phyloP scores from a whole-genome alignment of 148 eudicot species.

The Fagopyrum homotropicum region DNA sequence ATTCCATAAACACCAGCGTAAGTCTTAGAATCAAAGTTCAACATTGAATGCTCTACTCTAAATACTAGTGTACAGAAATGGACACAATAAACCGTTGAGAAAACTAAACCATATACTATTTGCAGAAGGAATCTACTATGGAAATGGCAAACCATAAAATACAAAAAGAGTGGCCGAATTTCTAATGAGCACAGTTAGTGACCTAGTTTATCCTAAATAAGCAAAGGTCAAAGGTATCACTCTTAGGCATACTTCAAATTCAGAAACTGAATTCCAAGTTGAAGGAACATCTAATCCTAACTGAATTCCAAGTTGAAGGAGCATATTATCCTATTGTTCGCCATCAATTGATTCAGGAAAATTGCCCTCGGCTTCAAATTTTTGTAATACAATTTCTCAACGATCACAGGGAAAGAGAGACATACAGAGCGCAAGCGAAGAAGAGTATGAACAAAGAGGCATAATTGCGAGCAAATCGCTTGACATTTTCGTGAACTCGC shows the following conservation, averaged over 20 bases:
- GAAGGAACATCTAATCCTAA: neutral
- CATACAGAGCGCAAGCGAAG: constrained; percentile 77
- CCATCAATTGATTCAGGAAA: neutral
- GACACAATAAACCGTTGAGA: neutral
- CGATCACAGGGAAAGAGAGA: constrained; percentile 8
- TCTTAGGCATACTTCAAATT: neutral
- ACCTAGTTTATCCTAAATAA: too few relatives aligned
- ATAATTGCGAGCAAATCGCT: constrained; percentile 75
- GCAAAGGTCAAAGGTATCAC: neutral
- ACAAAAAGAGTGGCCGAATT: neutral
- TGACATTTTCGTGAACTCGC: constrained; percentile 78
- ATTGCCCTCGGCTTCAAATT: neutral
- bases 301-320: neutral
- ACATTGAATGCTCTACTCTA: neutral
- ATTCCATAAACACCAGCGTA: constrained; percentile 6
- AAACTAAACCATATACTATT: neutral
- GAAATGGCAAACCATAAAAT: neutral
- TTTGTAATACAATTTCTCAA: neutral
- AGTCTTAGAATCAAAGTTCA: constrained; percentile 1
- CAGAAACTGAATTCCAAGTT: neutral
- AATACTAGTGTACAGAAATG: neutral
- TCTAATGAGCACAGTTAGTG: neutral
- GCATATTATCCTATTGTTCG: neutral
- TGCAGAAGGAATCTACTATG: neutral
- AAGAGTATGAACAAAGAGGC: constrained; percentile 50